These are phyloP conservation scores for Seiridium cupressi DNA, from an alignment of 2,329 filamentous ascomycete species.

Conservation along the genomic window DNA sequence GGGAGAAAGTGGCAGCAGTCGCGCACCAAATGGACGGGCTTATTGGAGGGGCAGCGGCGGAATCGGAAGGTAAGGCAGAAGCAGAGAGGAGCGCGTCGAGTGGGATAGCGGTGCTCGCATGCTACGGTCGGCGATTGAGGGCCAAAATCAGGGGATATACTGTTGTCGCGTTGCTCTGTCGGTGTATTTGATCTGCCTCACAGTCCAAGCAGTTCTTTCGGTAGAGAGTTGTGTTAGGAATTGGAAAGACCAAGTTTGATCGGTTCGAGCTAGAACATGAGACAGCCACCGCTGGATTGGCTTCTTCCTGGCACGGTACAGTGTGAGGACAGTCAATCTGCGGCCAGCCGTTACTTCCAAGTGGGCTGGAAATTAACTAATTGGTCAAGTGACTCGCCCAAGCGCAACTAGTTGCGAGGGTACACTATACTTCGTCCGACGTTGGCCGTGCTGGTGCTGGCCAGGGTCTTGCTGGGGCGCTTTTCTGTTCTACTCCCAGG, in stretches of 20 bases:
- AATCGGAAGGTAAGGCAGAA: constrained; percentile 6
- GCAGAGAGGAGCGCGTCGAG: not conserved
- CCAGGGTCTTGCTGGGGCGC: not conserved
- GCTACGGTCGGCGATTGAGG: not conserved
- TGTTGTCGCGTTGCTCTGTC: too few relatives aligned
- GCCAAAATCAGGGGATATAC: too few relatives aligned
- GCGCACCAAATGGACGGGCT: not conserved
- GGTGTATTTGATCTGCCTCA: too few relatives aligned
- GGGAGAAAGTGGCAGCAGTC: not conserved
- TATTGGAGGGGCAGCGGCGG: constrained; percentile 6
- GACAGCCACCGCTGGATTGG: constrained; percentile 2
- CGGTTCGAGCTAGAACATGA: constrained; percentile 1
- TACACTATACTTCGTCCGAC: constrained; percentile 7
- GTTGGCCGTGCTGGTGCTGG: not conserved
- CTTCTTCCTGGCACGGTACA: not conserved
- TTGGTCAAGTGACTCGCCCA: constrained; percentile 8
- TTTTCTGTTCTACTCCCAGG: too few relatives aligned
- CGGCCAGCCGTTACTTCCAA: constrained; percentile 3
- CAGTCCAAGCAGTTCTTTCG: too few relatives aligned
- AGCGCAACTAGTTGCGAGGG: not conserved
- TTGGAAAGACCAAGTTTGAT: constrained; percentile 5
- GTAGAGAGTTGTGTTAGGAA: not conserved
- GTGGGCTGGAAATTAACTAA: constrained; percentile 5
- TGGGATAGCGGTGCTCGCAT: not conserved
- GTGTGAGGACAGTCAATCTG: not conserved